phyloP scores from a whole-genome alignment of 495 filamentous ascomycete species.

The Polyplosphaeria fusca region DNA sequence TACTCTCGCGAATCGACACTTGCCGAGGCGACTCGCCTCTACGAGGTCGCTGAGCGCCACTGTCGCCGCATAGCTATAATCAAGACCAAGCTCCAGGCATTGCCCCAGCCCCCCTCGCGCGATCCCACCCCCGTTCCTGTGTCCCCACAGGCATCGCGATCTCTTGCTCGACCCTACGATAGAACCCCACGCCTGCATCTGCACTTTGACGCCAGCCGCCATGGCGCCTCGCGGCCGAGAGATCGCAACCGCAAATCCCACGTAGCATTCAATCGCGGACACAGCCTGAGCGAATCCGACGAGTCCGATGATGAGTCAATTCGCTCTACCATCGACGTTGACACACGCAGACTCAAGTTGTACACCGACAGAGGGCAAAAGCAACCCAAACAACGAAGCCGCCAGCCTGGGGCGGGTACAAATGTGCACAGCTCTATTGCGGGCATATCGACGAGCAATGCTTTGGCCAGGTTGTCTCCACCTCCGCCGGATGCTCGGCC shows the following conservation, averaged over 20 bases:
- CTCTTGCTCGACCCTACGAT: conserved; percentile 43
- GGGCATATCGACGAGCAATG: conserved; percentile 76
- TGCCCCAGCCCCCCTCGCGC: conserved; percentile 67
- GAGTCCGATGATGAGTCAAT: conserved; percentile 10
- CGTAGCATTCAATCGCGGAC: conserved; percentile 31
- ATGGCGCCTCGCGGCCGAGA: conserved; percentile 37
- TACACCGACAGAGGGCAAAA: conserved; percentile 33
- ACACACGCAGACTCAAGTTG: conserved; percentile 4
- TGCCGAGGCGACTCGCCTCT: conserved; percentile 78
- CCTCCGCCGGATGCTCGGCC: conserved; percentile 71
- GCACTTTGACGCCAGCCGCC: conserved; percentile 43
- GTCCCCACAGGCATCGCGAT: conserved; percentile 44
- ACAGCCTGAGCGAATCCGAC: conserved; percentile 30
- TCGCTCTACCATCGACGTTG: conserved; percentile 19
- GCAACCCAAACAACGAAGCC: conserved; percentile 43
- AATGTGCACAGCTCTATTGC: conserved; percentile 55
- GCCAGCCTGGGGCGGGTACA: conserved; percentile 49
- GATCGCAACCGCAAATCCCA: conserved; percentile 27
- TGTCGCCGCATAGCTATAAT: conserved; percentile 73
- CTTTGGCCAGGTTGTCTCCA: conserved; percentile 69
- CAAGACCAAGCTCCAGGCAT: conserved; percentile 72
- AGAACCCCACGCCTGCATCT: conserved; percentile 36
- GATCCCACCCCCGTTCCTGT: conserved; percentile 60
- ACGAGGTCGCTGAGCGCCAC: conserved; percentile 75
- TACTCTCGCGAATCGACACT: conserved; percentile 72